phyloP scores from a whole-genome alignment of 2,329 filamentous ascomycete genomes.

The Talaromyces sp. region DNA sequence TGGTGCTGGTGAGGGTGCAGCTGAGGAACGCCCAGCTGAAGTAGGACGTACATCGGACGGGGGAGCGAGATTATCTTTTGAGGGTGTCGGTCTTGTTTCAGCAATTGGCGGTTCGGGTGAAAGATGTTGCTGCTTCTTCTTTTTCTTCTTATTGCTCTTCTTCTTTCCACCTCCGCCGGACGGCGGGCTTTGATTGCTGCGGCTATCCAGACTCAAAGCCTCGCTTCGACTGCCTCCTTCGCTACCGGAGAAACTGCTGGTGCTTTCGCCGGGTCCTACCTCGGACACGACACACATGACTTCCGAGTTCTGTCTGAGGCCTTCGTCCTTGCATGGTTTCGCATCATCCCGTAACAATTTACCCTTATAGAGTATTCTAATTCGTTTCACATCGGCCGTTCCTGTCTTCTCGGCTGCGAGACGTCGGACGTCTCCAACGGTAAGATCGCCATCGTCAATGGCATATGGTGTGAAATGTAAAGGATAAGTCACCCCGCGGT shows the following conservation, averaged over 20 bases:
- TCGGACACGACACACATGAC: conserved; percentile 48
- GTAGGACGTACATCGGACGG: conserved; percentile 22
- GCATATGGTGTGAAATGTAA: conserved; percentile 48
- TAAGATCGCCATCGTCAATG: conserved; percentile 47
- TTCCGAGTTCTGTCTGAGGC: conserved; percentile 50
- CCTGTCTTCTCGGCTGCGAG: conserved; percentile 40
- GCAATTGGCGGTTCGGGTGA: background rate
- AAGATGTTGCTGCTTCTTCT: conserved; percentile 24
- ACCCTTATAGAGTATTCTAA: conserved; percentile 51
- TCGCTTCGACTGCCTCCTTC: conserved; percentile 26
- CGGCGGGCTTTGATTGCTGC: conserved; percentile 14
- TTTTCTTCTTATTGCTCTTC: conserved; percentile 26
- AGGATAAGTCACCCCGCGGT: conserved; percentile 43
- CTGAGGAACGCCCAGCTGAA: conserved; percentile 20
- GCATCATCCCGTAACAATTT: conserved; percentile 44
- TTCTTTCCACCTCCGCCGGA: conserved; percentile 17
- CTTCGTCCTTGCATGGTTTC: conserved; percentile 41
- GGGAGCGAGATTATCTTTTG: background rate
- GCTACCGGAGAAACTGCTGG: conserved; percentile 35
- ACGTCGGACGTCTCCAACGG: conserved; percentile 42
- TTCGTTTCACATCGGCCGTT: conserved; percentile 35
- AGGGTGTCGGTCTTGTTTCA: background rate
- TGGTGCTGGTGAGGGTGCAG: conserved; percentile 33
- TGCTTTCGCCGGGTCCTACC: conserved; percentile 31
- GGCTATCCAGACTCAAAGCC: conserved; percentile 21